Evolutionary conservation across 2,329 filamentous ascomycete species (phyloP).

Genomic region (Didymella segeticola): DNA sequence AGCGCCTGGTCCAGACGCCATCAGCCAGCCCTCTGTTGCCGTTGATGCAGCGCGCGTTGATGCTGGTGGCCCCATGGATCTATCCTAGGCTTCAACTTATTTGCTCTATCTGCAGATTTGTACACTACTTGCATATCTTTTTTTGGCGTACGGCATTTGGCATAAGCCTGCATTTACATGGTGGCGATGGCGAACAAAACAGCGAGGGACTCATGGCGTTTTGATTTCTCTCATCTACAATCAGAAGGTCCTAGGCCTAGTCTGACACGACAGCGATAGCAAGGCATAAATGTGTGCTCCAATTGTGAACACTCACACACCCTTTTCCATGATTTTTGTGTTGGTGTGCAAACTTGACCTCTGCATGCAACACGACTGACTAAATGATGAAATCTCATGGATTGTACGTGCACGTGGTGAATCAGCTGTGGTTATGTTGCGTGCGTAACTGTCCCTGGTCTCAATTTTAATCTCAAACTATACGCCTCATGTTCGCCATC

Average conservation of each 20-base stretch:
- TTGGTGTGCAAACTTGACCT: too few species aligned
- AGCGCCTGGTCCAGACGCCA: background rate
- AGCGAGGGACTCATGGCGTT: conserved; percentile 12
- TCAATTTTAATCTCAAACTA: too few species aligned
- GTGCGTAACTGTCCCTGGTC: too few species aligned
- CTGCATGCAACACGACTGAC: too few species aligned
- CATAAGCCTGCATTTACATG: conserved; percentile 19
- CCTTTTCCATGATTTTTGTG: too few species aligned
- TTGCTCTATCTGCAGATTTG: background rate
- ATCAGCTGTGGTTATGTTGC: too few species aligned
- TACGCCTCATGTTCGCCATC: too few species aligned
- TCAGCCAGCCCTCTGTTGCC: background rate
- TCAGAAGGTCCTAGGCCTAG: background rate
- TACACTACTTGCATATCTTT: conserved; percentile 17
- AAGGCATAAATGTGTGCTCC: background rate
- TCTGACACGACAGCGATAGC: background rate
- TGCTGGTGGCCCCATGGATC: conserved; percentile 30
- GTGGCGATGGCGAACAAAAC: conserved; percentile 11
- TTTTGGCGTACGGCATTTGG: conserved; percentile 11
- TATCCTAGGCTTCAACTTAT: conserved; percentile 9
- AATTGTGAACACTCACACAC: background rate
- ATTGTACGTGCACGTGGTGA: too few species aligned
- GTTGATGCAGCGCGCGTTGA: conserved; percentile 1
- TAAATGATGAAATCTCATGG: too few species aligned
- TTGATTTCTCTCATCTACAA: background rate